phyloP scores from a whole-genome alignment of 306 rosid species.

The Albizia julibrissin region DNA sequence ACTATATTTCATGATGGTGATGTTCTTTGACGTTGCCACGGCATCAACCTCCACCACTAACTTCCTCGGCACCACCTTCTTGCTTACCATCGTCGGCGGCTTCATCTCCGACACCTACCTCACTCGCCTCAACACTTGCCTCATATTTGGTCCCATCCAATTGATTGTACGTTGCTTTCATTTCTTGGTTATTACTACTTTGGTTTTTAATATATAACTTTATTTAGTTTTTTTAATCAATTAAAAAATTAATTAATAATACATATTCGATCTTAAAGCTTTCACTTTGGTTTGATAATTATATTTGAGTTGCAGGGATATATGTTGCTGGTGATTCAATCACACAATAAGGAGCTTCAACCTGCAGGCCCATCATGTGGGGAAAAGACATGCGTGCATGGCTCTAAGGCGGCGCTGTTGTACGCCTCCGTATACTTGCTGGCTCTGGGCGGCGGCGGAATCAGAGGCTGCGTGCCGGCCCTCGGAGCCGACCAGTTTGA shows the following conservation, averaged over 20 bases:
- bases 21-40: constrained; percentile 46
- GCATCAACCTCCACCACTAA: constrained; percentile 61
- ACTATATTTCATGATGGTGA: constrained; percentile 42
- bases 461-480: constrained; percentile 60
- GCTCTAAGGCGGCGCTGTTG: constrained; percentile 45
- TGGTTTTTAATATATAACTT: too few relatives aligned
- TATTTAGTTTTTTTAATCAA: too few relatives aligned
- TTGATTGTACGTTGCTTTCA: constrained; percentile 2
- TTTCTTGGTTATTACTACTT: too few relatives aligned
- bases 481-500: constrained; percentile 66
- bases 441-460: constrained; percentile 65
- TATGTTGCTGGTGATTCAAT: constrained; percentile 49
- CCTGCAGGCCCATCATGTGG: constrained; percentile 49
- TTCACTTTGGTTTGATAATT: background rate
- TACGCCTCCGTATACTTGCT: constrained; percentile 50
- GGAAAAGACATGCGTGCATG: constrained; percentile 44
- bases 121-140: constrained; percentile 58
- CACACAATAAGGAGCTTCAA: constrained; percentile 45
- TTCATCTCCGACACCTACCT: constrained; percentile 60
- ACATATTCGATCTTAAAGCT: too few relatives aligned
- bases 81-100: constrained; percentile 57
- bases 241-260: too few relatives aligned
- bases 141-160: constrained; percentile 52
- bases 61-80: constrained; percentile 52
- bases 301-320: constrained; percentile 44